phyloP scores from a whole-genome alignment of 179 eudicot species.

The Vitellaria paradoxa region DNA sequence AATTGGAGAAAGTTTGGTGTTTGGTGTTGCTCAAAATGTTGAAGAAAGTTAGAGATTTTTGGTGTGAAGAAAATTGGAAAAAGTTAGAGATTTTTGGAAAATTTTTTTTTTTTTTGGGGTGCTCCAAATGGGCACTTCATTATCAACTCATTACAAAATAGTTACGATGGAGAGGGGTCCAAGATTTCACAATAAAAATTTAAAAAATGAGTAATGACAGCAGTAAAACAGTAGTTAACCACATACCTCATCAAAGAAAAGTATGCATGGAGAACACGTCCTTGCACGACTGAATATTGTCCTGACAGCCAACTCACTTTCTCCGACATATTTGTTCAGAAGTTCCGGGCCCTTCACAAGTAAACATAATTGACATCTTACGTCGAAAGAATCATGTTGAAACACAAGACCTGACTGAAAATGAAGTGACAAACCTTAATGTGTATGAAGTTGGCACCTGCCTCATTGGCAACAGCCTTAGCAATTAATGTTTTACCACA shows the following conservation, averaged over 20 bases:
- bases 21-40: too few relatives aligned
- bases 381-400: background rate
- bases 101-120: too few relatives aligned
- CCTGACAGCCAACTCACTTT: slow-evolving; percentile 82
- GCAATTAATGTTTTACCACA: slow-evolving; percentile 97
- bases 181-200: background rate
- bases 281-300: slow-evolving; percentile 84
- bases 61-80: too few relatives aligned
- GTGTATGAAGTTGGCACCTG: slow-evolving; percentile 92
- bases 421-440: slow-evolving; percentile 55
- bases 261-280: slow-evolving; percentile 91
- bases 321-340: slow-evolving; percentile 88
- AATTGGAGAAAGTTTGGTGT: too few relatives aligned
- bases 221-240: background rate
- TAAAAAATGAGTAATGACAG: background rate
- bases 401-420: slow-evolving; percentile 6
- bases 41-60: too few relatives aligned
- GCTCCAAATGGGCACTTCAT: too few relatives aligned
- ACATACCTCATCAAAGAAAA: slow-evolving; percentile 94
- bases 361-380: background rate
- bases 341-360: slow-evolving; percentile 79
- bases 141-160: too few relatives aligned
- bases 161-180: background rate
- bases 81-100: too few relatives aligned
- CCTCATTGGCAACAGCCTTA: slow-evolving; percentile 92